Evolutionary conservation across 176 grass and related monocot genomes (phyloP), one percentile per base, ranked within the genome.

Genomic region (Calamus simplicifolius): DNA sequence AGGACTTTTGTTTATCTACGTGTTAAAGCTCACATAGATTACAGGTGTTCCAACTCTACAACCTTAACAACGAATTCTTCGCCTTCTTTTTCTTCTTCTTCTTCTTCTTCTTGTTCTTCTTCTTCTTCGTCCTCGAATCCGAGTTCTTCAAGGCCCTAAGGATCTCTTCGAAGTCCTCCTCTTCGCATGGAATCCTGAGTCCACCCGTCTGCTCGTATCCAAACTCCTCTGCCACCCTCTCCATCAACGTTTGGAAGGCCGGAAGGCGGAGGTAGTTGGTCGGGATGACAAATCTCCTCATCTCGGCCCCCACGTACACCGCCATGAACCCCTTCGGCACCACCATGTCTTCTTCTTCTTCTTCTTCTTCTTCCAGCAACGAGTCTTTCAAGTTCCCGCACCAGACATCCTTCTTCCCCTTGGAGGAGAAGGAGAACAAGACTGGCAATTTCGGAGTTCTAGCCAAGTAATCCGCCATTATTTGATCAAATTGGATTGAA

Each of bases 141-240:
- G 80, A 15, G 64, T 49, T 57, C 64, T 18, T 52, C 54, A 67
- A 82, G 70, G 19, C 16, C 31, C 23, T 60, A 49, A 89, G 62
- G 62, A 85, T 71, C 15, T 69, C 62, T 17, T 73, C 21, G 54
- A 90, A 79, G 63, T 85, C 62, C 16, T 69, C 78, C 78, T 82
- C 79, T 62, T 66, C 67, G 55, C 78, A 82, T 0, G 87, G 87
- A 31, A 90, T 65, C 38, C 72, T 57, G 1, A 90, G 78, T 16
- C 81, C 82, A 30, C 51, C 82, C 0, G 75, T 56, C 68, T 82
- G 81, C 50, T 57, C 67, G 75, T 85, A 90, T 49, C 87, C 87
- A 51, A 90, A 90, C 71, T 90, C 87, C 63, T 90, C 78, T 58
- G 78, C 78, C 43, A 73, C 71, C 51, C 57, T 68, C 74, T 85